Evolutionary conservation across 2,329 filamentous ascomycete genomes (phyloP).

Genomic region (Aspergillus sp.): DNA sequence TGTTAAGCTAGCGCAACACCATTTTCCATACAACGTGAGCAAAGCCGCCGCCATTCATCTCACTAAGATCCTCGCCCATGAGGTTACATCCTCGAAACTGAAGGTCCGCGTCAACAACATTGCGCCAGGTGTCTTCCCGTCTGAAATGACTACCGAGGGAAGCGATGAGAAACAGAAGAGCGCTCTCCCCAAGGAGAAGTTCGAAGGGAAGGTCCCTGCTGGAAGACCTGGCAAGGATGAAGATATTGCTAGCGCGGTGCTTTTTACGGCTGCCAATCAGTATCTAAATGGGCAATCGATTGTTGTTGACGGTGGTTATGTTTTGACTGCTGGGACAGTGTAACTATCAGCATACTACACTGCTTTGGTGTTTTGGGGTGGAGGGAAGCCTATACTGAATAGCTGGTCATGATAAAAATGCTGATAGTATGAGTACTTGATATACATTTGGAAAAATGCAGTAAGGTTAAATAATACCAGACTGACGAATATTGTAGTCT

Average conservation of each 20-base stretch:
- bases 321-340: constrained; percentile 20
- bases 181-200: constrained; percentile 49
- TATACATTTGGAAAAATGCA: too few relatives aligned
- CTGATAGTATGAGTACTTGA: too few relatives aligned
- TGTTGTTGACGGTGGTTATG: constrained; percentile 42
- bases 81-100: constrained; percentile 51
- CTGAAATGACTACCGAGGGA: constrained; percentile 52
- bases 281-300: constrained; percentile 45
- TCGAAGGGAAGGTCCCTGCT: constrained; percentile 51
- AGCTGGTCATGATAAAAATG: too few relatives aligned
- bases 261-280: constrained; percentile 42
- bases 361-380: too few relatives aligned
- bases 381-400: too few relatives aligned
- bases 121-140: constrained; percentile 58
- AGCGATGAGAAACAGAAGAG: constrained; percentile 54
- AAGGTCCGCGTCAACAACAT: constrained; percentile 55
- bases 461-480: too few relatives aligned
- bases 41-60: constrained; percentile 65
- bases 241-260: constrained; percentile 58
- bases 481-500: too few relatives aligned
- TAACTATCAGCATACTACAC: neutral
- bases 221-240: constrained; percentile 52
- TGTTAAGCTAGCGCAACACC: constrained; percentile 60
- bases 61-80: constrained; percentile 57
- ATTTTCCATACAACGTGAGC: constrained; percentile 65